Base-by-base conservation (phyloP, 1,139 yeast species). In the Kluyveromyces sp. region DNA sequence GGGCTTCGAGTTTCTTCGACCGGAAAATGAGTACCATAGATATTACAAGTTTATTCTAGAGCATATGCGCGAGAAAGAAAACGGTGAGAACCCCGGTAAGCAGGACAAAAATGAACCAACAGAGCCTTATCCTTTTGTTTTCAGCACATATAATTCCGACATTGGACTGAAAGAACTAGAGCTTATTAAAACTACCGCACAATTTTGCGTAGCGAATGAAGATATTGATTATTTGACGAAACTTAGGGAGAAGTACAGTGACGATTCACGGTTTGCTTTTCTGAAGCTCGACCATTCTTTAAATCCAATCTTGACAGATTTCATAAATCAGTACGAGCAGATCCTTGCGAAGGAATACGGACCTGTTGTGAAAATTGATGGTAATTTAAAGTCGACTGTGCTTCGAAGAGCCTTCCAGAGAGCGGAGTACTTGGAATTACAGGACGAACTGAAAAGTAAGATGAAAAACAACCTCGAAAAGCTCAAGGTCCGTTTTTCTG, bases 101-200 rank as follows among this genome's bases (percentile, higher is more conserved):
- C 18, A 8, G 7, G 26, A 35, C 6, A 22, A 41, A 45, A 17
- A 39, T 49, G n/a, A 43, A 45, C 15, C 56, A 51, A 19, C 57
- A 58, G 43, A 58, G 57, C 53, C 80, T 71, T 4, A 60, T 25
- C 63, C 64, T 4, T 69, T 78, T 40, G 63, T 68, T 16, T 83
- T 82, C 55, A 60, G 74, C 9, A 61, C 70, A 0, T 67, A 68
- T 1, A 58, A 76, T 33, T 82, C 83, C 0, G 70, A 78, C 3
- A 69, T 88, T 2, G 75, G 92, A 0, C 60, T 75, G 0, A 68
- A 71, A 36, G 96, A 88, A 60, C 64, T 82, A 33, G 83, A 82
- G 36, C 68, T 84, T 13, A 73, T 92, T 36, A 83, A 84, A 55
- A 57, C 78, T 3, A 77, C 92, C 0, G 96, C 97, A 0, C 69